Percentiles rank a stretch among this genome's conserved stretches.
These are phyloP conservation scores for Phytophthora rubi DNA, from an alignment of 352 stramenopile species.

Conservation along the genomic window DNA sequence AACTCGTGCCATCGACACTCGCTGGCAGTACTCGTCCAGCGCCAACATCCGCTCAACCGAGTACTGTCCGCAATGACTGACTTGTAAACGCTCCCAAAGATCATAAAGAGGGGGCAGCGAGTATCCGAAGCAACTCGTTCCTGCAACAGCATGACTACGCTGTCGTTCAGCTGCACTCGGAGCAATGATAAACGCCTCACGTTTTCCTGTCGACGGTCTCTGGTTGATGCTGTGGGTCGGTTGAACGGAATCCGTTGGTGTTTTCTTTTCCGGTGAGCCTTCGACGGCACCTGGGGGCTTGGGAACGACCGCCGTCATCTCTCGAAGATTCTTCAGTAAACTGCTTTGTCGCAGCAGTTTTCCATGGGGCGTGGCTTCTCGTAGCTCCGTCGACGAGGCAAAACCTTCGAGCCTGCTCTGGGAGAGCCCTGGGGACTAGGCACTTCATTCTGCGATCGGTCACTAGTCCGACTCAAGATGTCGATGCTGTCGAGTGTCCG, in stretches of 20 bases:
- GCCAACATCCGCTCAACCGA: slow-evolving; percentile 41
- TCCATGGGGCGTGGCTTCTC: neutral
- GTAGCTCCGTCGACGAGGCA: slow-evolving; percentile 20
- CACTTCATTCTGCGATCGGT: slow-evolving; percentile 5
- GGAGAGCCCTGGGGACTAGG: neutral
- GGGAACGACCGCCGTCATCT: slow-evolving; percentile 2
- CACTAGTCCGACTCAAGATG: slow-evolving; percentile 12
- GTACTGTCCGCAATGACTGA: slow-evolving; percentile 44
- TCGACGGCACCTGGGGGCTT: slow-evolving; percentile 10
- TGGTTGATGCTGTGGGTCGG: neutral
- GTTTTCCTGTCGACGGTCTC: slow-evolving; percentile 10
- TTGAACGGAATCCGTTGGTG: neutral
- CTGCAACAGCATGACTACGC: neutral
- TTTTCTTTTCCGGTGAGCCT: slow-evolving; percentile 18
- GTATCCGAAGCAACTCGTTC: slow-evolving; percentile 6
- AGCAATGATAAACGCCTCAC: slow-evolving; percentile 15
- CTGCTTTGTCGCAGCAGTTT: neutral
- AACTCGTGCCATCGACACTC: slow-evolving; percentile 13
- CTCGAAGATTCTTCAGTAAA: slow-evolving; percentile 4
- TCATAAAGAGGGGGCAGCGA: slow-evolving; percentile 22
- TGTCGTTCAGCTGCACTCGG: slow-evolving; percentile 1
- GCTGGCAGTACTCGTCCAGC: slow-evolving; percentile 37
- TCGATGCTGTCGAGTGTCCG: slow-evolving; percentile 18
- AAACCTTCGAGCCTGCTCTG: neutral
- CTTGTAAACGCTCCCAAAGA: slow-evolving; percentile 36